phyloP scores from a whole-genome alignment of 108 stramenopile species.

The Cyclotella baltica region DNA sequence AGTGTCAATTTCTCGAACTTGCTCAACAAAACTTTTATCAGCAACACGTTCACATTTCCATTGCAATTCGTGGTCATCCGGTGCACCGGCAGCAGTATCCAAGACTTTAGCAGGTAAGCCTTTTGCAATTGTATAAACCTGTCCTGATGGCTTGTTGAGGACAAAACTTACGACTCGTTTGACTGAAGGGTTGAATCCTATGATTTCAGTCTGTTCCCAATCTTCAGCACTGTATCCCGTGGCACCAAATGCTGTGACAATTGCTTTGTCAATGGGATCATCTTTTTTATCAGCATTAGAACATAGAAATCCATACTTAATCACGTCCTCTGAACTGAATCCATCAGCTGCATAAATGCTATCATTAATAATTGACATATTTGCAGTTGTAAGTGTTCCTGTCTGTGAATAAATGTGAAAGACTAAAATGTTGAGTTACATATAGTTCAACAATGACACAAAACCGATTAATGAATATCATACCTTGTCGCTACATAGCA shows the following conservation, averaged over 20 bases:
- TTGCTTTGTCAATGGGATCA: constrained; percentile 87
- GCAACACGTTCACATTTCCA: constrained; percentile 61
- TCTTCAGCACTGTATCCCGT: constrained; percentile 10
- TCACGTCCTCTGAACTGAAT: constrained; percentile 60
- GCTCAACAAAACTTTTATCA: constrained; percentile 27
- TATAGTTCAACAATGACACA: neutral
- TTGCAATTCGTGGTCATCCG: constrained; percentile 72
- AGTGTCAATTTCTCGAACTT: constrained; percentile 34
- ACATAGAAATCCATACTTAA: constrained; percentile 66
- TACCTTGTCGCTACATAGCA: constrained; percentile 18
- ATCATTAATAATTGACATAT: constrained; percentile 79
- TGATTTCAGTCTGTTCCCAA: constrained; percentile 59
- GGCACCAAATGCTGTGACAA: constrained; percentile 56
- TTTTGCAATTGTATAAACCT: constrained; percentile 70
- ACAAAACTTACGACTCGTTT: constrained; percentile 75
- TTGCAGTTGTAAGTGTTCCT: constrained; percentile 88
- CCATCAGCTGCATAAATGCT: constrained; percentile 53
- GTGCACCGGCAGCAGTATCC: constrained; percentile 70
- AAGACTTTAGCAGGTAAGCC: constrained; percentile 79
- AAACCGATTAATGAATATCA: neutral
- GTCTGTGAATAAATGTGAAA: constrained; percentile 72
- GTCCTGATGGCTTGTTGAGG: constrained; percentile 17
- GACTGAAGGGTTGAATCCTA: constrained; percentile 70
- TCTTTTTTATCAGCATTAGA: constrained; percentile 86
- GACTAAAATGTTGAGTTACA: neutral